These are phyloP conservation scores for Trypanosoma brucei DNA, from an alignment of 208 protist genomes.

Conservation along the genomic window DNA sequence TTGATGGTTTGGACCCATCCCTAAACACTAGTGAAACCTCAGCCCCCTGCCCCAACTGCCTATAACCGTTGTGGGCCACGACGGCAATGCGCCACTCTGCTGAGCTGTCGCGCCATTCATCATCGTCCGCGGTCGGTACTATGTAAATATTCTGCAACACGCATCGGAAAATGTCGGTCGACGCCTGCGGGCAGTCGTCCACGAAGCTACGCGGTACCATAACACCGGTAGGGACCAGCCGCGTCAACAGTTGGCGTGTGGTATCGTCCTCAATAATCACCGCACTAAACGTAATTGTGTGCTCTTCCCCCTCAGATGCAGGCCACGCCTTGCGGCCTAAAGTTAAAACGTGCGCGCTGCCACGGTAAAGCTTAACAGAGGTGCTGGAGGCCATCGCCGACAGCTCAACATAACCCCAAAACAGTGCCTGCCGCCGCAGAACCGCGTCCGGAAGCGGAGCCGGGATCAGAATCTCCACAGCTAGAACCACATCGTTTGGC, in stretches of 20 bases:
- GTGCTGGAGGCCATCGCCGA: conserved; percentile 14
- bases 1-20: background rate
- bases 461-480: conserved; percentile 52
- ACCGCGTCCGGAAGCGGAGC: conserved; percentile 18
- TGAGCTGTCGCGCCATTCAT: conserved; percentile 31
- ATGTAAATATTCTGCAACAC: conserved; percentile 56
- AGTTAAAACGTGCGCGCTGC: conserved; percentile 69
- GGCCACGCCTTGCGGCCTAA: conserved; percentile 60
- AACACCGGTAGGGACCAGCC: conserved; percentile 73
- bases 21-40: conserved; percentile 59
- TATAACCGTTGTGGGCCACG: conserved; percentile 85
- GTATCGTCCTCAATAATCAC: conserved; percentile 32
- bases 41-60: conserved; percentile 68
- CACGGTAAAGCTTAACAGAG: conserved; percentile 34
- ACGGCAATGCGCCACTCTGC: conserved; percentile 78
- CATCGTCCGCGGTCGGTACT: conserved; percentile 31
- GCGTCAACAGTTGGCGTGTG: conserved; percentile 41
- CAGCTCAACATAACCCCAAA: conserved; percentile 55
- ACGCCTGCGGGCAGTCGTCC: conserved; percentile 34
- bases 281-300: conserved; percentile 30
- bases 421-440: conserved; percentile 40
- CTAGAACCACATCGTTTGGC: conserved; percentile 42
- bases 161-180: conserved; percentile 49
- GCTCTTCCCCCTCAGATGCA: conserved; percentile 15
- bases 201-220: conserved; percentile 79